A percentile compares a stretch with the other conserved stretches of the same genome.
Evolutionary conservation across 2,329 filamentous ascomycete genomes (phyloP).

Genomic region (Xylaria arbuscula): DNA sequence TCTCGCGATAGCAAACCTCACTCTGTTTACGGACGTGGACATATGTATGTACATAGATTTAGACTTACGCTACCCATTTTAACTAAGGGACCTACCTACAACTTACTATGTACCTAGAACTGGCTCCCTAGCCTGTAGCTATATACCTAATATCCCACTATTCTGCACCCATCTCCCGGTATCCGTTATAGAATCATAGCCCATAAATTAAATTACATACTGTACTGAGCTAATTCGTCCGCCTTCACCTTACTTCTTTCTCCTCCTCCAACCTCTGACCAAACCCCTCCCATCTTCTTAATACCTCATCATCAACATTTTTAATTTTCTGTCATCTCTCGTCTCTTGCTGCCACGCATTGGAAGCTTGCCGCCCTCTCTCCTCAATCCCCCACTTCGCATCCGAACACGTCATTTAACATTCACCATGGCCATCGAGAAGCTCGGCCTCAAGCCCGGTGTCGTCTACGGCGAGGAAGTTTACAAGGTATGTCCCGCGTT

Average conservation of each 20-base stretch:
- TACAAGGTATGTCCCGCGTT: conserved; percentile 35
- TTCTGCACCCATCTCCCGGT: neutral
- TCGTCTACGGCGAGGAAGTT: conserved; percentile 48
- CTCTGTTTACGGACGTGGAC: conserved; percentile 4
- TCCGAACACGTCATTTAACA: conserved; percentile 14
- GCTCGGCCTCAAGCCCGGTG: conserved; percentile 45
- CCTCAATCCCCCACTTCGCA: conserved; percentile 8
- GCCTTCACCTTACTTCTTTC: conserved; percentile 19
- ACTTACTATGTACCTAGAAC: too few relatives aligned
- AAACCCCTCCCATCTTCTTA: conserved; percentile 30
- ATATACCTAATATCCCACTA: conserved; percentile 20
- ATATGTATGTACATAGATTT: neutral
- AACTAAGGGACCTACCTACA: too few relatives aligned
- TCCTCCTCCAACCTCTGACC: conserved; percentile 12
- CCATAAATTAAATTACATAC: conserved; percentile 22
- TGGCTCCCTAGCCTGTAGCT: neutral
- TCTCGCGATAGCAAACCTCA: conserved; percentile 25
- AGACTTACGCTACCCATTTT: too few relatives aligned
- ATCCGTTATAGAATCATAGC: conserved; percentile 2
- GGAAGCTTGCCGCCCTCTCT: conserved; percentile 13
- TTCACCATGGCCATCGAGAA: conserved; percentile 35
- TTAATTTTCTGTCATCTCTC: neutral
- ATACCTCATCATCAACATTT: conserved; percentile 33
- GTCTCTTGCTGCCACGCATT: conserved; percentile 1
- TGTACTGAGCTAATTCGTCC: conserved; percentile 22